These are phyloP conservation scores for Fusarium sp. DNA, from an alignment of 2,329 filamentous ascomycete species.

Conservation along the genomic window DNA sequence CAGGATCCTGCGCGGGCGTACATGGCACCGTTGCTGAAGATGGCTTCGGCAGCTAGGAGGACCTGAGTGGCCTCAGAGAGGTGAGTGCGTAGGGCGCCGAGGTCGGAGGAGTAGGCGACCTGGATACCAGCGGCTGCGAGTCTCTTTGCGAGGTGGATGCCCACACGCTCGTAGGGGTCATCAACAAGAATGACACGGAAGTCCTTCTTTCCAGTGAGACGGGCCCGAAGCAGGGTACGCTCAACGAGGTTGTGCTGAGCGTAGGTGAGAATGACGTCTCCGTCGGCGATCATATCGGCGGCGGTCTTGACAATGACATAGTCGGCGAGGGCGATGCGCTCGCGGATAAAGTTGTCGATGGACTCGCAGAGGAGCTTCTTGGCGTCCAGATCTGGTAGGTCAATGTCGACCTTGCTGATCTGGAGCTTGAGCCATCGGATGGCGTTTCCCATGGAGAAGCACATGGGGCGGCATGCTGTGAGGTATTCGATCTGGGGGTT, in stretches of 20 bases:
- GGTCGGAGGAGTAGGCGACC: slow-evolving; percentile 82
- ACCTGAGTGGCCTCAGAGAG: slow-evolving; percentile 77
- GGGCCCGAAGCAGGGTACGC: slow-evolving; percentile 80
- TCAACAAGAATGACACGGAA: slow-evolving; percentile 92
- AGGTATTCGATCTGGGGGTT: slow-evolving; percentile 97
- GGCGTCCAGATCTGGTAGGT: slow-evolving; percentile 82
- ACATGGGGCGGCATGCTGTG: slow-evolving; percentile 92
- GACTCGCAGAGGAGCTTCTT: slow-evolving; percentile 82
- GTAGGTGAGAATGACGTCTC: slow-evolving; percentile 87
- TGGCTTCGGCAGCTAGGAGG: slow-evolving; percentile 90
- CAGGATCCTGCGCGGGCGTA: slow-evolving; percentile 91
- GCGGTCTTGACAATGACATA: slow-evolving; percentile 85
- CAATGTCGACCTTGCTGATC: slow-evolving; percentile 90
- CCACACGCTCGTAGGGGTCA: slow-evolving; percentile 66
- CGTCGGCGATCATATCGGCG: slow-evolving; percentile 78
- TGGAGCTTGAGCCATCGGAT: slow-evolving; percentile 94
- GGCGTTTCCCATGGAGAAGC: slow-evolving; percentile 96
- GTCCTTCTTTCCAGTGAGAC: slow-evolving; percentile 70
- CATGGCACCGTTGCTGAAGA: slow-evolving; percentile 94
- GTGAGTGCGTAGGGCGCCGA: slow-evolving; percentile 80
- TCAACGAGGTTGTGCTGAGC: slow-evolving; percentile 89
- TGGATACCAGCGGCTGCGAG: slow-evolving; percentile 76
- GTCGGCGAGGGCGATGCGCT: slow-evolving; percentile 89
- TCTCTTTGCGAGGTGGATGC: slow-evolving; percentile 72
- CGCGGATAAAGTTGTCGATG: slow-evolving; percentile 91